These are phyloP conservation scores for Emmonsia crescens DNA, from an alignment of 2,329 filamentous ascomycete genomes.

Conservation along the genomic window DNA sequence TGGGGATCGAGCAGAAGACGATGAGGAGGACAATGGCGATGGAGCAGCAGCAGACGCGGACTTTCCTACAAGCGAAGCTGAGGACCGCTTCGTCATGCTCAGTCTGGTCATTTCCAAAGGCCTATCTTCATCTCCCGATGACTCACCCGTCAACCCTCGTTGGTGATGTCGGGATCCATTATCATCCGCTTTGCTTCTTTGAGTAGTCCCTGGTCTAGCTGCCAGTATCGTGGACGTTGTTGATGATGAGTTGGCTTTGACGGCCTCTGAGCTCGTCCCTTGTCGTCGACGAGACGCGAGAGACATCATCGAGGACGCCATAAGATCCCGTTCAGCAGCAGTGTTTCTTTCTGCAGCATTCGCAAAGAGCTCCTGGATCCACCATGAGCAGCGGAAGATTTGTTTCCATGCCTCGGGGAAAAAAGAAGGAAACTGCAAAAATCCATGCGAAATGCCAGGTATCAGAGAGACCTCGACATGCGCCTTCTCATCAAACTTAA, in stretches of 20 bases:
- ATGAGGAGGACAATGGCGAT: background rate
- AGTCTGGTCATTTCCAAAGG: slow-evolving; percentile 72
- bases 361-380: slow-evolving; percentile 70
- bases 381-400: slow-evolving; percentile 64
- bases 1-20: background rate
- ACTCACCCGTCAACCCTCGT: slow-evolving; percentile 40
- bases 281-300: slow-evolving; percentile 5
- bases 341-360: slow-evolving; percentile 34
- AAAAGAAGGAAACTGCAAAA: slow-evolving; percentile 77
- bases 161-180: slow-evolving; percentile 34
- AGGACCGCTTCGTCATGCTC: slow-evolving; percentile 9
- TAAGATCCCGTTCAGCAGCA: slow-evolving; percentile 26
- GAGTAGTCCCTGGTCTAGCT: background rate
- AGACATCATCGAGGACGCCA: slow-evolving; percentile 16
- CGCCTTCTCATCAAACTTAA: slow-evolving; percentile 59
- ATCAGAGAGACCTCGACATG: slow-evolving; percentile 74
- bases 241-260: background rate
- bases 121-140: slow-evolving; percentile 68
- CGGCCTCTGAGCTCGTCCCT: background rate
- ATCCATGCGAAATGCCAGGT: slow-evolving; percentile 84
- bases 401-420: slow-evolving; percentile 88
- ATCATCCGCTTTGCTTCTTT: slow-evolving; percentile 7
- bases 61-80: background rate
- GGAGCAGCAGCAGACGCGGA: slow-evolving; percentile 1
- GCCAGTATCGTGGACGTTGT: background rate